Percentiles rank a stretch among this genome's conserved stretches.
Conservation (phyloP, 306 rosid genomes). For the Phaseolus lunatus region DNA sequence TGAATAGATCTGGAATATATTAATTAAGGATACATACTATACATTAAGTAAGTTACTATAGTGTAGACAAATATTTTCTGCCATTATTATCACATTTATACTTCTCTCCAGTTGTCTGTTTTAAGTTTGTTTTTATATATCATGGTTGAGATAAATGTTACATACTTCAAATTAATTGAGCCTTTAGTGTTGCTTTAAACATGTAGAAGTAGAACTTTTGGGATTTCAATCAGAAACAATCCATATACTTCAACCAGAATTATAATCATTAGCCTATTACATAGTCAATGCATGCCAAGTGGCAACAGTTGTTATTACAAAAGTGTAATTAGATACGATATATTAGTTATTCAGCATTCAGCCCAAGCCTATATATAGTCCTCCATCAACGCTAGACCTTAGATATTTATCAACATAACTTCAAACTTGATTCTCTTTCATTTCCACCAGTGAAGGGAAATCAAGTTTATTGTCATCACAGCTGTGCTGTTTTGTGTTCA, state of each 20-base stretch:
- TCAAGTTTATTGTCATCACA: slow-evolving; percentile 30
- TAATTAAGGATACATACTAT: not conserved
- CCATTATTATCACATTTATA: not conserved
- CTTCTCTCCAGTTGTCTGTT: not conserved
- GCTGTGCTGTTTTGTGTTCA: slow-evolving; percentile 25
- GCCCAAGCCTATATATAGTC: slow-evolving; percentile 35
- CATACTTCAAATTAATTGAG: not conserved
- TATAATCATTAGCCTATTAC: slow-evolving; percentile 25
- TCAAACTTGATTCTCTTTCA: slow-evolving; percentile 43
- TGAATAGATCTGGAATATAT: not conserved
- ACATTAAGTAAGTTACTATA: not conserved
- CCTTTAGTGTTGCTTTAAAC: not conserved
- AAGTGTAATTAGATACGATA: slow-evolving; percentile 12
- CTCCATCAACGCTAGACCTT: not conserved
- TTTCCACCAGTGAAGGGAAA: slow-evolving; percentile 40
- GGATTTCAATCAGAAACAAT: not conserved
- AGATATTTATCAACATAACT: slow-evolving; percentile 4
- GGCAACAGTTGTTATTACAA: slow-evolving; percentile 15
- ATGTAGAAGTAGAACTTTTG: not conserved
- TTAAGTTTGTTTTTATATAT: not conserved
- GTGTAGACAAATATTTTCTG: not conserved
- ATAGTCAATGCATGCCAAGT: slow-evolving; percentile 36
- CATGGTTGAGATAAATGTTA: not conserved
- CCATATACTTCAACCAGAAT: slow-evolving; percentile 20
- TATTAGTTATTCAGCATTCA: slow-evolving; percentile 40